Evolutionary conservation across 352 stramenopile genomes (phyloP).

Genomic region (Pythium grandisporangium): DNA sequence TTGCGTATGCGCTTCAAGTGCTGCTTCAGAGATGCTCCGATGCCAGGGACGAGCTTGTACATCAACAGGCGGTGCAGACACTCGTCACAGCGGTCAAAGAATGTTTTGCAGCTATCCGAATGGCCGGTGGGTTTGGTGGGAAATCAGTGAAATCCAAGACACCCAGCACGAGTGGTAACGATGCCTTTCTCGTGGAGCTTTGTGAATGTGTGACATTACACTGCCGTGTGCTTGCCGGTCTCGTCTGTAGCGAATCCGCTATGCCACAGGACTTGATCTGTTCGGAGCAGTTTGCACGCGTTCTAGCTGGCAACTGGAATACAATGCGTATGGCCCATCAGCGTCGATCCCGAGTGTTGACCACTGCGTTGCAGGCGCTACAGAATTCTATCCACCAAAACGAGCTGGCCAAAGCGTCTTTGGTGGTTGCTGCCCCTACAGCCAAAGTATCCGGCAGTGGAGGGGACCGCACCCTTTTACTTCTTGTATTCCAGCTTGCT

Average conservation of each 20-base stretch:
- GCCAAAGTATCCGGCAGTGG: no score
- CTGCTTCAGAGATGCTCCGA: conserved; percentile 21
- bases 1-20: conserved; percentile 25
- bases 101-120: conserved; percentile 32
- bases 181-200: conserved; percentile 26
- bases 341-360: conserved; percentile 27
- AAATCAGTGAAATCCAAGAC: no score
- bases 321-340: conserved; percentile 33
- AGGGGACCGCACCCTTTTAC: no score
- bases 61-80: conserved; percentile 26
- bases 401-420: conserved; percentile 23
- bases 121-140: conserved; percentile 37
- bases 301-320: conserved; percentile 46
- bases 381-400: conserved; percentile 38
- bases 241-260: conserved; percentile 21
- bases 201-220: conserved; percentile 30
- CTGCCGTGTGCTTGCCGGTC: conserved; percentile 34
- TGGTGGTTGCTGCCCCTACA: no score
- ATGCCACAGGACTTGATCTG: conserved; percentile 1
- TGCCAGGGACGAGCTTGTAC: conserved; percentile 18
- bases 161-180: conserved; percentile 9
- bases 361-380: conserved; percentile 31
- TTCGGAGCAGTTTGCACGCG: conserved; percentile 17
- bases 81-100: conserved; percentile 25
- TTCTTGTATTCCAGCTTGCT: no score